Conservation (phyloP, 163 green algal genomes). For the Chlorella variabilis region DNA sequence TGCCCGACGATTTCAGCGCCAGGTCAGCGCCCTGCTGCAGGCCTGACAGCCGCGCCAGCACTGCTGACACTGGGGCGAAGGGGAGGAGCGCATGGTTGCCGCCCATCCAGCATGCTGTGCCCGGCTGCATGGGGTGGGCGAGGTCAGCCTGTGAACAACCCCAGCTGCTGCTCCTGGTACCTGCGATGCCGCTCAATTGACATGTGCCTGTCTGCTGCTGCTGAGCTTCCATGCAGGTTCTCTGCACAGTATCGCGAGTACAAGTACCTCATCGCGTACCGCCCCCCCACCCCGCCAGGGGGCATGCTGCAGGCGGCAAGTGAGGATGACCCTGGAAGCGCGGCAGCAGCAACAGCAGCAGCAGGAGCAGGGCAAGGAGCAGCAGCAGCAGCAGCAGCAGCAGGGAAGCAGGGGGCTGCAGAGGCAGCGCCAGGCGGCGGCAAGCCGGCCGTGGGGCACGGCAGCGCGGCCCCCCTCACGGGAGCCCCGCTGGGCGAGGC, state of each 20-base stretch:
- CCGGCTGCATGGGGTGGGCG: no score
- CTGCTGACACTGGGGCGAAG: no score
- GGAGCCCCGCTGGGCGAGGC: background rate
- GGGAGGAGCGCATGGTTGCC: no score
- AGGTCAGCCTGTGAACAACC: no score
- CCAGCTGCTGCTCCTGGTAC: no score
- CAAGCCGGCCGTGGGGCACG: background rate
- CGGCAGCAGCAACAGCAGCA: background rate
- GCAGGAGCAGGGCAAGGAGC: background rate
- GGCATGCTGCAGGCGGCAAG: background rate
- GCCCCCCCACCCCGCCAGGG: background rate
- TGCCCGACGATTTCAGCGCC: constrained; percentile 68
- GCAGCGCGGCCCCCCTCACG: no score
- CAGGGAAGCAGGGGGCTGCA: background rate
- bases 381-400: background rate
- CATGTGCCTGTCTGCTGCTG: background rate
- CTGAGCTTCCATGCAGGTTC: constrained; percentile 65
- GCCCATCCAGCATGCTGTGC: no score
- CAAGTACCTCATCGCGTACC: constrained; percentile 87
- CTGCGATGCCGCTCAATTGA: no score
- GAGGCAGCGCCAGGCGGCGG: constrained; percentile 1
- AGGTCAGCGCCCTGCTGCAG: constrained; percentile 41
- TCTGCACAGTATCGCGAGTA: constrained; percentile 74
- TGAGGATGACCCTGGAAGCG: no score
- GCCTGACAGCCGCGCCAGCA: no score